Base-by-base conservation (phyloP, 495 filamentous ascomycete genomes). In the Halenospora varia region DNA sequence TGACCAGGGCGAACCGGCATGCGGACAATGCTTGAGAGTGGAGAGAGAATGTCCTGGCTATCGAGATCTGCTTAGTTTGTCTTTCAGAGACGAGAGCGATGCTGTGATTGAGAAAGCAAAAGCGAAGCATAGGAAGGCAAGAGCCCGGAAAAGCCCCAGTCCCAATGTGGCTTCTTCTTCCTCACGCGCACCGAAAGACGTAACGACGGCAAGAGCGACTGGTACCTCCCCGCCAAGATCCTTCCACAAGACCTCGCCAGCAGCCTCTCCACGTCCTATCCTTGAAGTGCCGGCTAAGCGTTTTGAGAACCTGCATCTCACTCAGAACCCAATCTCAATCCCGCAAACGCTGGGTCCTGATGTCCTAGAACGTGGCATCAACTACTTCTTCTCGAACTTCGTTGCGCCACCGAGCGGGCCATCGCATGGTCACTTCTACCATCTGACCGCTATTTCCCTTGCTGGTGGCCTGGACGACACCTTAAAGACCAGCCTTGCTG, bases 1-100 rank as follows among this genome's bases (percentile, higher is more conserved):
- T 68, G 85, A 89, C 64, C 84, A 87, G 63, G 76, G 69, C 61
- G 73, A 73, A 15, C 84, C 83, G 18, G 72, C 77, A 40, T 90
- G 87, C 60, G 78, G 82, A 35, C 85, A 89, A 66, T 90, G 87
- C 65, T 66, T 73, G 39, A 81, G 81, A 63, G 75, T 78, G 48
- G 75, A 77, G 61, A 75, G 82, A 64, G 71, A 72, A 63, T 90
- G 87, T 64, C 82, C 85, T 48, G 86, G 87, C 22, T 89, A 90
- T 64, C 78, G 86, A 45, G 85, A 88, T 52, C 78, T 85, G 59
- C 70, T 88, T 26, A 83, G 85, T 47, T 71, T 89, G 50, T 80
- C 88, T 74, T 90, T 90, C 66, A 80, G 86, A 44, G 81, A 89
- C 63, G 83, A 90, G 67, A 88, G 84, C 64, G 77, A 77, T 52